phyloP scores from a whole-genome alignment of 139 green algal species.

The Nannochloris sp. region DNA sequence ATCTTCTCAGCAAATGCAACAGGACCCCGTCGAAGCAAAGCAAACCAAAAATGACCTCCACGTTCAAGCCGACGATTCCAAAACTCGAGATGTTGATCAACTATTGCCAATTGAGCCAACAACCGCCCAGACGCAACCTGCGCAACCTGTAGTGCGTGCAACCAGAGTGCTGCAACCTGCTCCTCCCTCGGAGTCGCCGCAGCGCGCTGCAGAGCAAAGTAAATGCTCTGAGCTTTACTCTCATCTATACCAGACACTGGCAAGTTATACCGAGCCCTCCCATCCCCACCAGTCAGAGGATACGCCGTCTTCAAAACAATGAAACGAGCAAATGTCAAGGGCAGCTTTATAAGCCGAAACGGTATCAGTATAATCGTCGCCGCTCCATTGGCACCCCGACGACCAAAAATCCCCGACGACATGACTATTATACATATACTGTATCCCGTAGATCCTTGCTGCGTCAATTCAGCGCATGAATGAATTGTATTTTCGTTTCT shows the following conservation, averaged over 20 bases:
- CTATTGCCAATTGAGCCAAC: conserved; percentile 22
- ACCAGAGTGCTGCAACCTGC: conserved; percentile 15
- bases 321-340: neutral
- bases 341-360: neutral
- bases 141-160: conserved; percentile 19
- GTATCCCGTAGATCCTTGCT: too few relatives aligned
- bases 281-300: neutral
- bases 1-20: conserved; percentile 33
- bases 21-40: conserved; percentile 37
- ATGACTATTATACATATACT: too few relatives aligned
- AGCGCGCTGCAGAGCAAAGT: conserved; percentile 24
- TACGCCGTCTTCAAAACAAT: neutral
- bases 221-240: conserved; percentile 16
- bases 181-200: conserved; percentile 17
- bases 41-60: conserved; percentile 32
- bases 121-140: conserved; percentile 23
- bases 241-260: conserved; percentile 31
- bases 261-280: conserved; percentile 1
- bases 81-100: conserved; percentile 34
- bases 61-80: conserved; percentile 25
- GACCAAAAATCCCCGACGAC: too few relatives aligned
- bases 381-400: neutral
- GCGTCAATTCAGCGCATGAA: too few relatives aligned
- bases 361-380: conserved; percentile 1
- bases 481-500: too few relatives aligned